A percentile compares a stretch with the other conserved stretches of the same genome.
Evolutionary conservation across 2,329 filamentous ascomycete genomes (phyloP).

Genomic region (Fusarium bactridioides): DNA sequence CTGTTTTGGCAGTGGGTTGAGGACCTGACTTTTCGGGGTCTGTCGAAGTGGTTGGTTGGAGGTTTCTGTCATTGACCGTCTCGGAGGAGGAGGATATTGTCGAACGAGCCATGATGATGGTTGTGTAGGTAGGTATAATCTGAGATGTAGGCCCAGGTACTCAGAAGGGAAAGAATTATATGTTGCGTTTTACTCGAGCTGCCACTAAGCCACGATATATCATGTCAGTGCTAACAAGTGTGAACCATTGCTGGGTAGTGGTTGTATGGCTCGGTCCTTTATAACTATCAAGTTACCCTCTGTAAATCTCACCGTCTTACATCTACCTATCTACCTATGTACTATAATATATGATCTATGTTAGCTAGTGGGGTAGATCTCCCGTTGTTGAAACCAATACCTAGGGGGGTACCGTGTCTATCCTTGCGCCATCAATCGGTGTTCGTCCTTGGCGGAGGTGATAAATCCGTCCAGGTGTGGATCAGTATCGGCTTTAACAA

Average conservation of each 20-base stretch:
- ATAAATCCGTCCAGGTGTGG: not conserved
- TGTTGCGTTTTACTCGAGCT: not conserved
- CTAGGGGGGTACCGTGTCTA: not conserved
- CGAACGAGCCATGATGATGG: slow-evolving; percentile 35
- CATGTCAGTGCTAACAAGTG: not conserved
- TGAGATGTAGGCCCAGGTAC: not conserved
- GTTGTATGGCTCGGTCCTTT: not conserved
- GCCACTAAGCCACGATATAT: not conserved
- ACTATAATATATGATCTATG: not conserved
- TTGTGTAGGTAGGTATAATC: not conserved
- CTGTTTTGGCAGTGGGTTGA: slow-evolving; percentile 17
- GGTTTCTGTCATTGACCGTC: slow-evolving; percentile 36
- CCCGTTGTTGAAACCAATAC: not conserved
- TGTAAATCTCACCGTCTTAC: not conserved
- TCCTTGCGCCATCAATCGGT: not conserved
- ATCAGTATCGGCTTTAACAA: not conserved
- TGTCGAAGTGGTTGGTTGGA: slow-evolving; percentile 1
- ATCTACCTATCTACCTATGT: not conserved
- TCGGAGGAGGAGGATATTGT: slow-evolving; percentile 39
- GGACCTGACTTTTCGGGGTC: slow-evolving; percentile 17
- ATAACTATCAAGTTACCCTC: not conserved
- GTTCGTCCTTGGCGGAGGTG: not conserved
- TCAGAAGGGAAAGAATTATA: not conserved
- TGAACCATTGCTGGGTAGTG: not conserved
- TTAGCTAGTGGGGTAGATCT: not conserved